phyloP scores from a whole-genome alignment of 805 yeast genomes.

The Torulaspora indica region DNA sequence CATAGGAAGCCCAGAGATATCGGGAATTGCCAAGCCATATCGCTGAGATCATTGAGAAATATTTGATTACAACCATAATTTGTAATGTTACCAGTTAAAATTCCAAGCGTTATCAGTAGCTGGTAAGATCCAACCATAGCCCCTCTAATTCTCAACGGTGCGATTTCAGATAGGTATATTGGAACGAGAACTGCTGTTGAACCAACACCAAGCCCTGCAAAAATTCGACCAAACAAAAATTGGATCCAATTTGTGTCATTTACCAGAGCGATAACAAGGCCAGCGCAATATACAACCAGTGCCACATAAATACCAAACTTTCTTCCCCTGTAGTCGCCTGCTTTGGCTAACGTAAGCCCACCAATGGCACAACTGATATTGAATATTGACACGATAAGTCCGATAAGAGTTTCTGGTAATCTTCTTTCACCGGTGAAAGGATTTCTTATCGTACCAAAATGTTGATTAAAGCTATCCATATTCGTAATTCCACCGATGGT shows the following conservation, averaged over 20 bases:
- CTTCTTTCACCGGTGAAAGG: slow-evolving; percentile 32
- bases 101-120: slow-evolving; percentile 59
- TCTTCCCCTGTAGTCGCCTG: slow-evolving; percentile 60
- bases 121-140: slow-evolving; percentile 62
- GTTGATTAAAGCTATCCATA: slow-evolving; percentile 48
- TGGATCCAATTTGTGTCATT: slow-evolving; percentile 54
- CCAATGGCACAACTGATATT: slow-evolving; percentile 71
- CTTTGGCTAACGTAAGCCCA: slow-evolving; percentile 53
- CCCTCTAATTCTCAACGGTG: slow-evolving; percentile 66
- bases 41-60: slow-evolving; percentile 28
- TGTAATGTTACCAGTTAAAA: slow-evolving; percentile 60
- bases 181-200: slow-evolving; percentile 68
- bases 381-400: slow-evolving; percentile 52
- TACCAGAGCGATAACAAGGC: slow-evolving; percentile 55
- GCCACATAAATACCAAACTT: slow-evolving; percentile 52
- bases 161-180: slow-evolving; percentile 60
- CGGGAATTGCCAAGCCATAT: slow-evolving; percentile 68
- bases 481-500: slow-evolving; percentile 68
- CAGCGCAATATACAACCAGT: slow-evolving; percentile 53
- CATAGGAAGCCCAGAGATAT: slow-evolving; percentile 44
- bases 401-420: slow-evolving; percentile 42
- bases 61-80: slow-evolving; percentile 45
- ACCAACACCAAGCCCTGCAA: slow-evolving; percentile 75
- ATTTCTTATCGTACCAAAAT: slow-evolving; percentile 44
- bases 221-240: slow-evolving; percentile 56